Conservation (phyloP, 2,329 filamentous ascomycete species). For the Celoporthe dispersa region DNA sequence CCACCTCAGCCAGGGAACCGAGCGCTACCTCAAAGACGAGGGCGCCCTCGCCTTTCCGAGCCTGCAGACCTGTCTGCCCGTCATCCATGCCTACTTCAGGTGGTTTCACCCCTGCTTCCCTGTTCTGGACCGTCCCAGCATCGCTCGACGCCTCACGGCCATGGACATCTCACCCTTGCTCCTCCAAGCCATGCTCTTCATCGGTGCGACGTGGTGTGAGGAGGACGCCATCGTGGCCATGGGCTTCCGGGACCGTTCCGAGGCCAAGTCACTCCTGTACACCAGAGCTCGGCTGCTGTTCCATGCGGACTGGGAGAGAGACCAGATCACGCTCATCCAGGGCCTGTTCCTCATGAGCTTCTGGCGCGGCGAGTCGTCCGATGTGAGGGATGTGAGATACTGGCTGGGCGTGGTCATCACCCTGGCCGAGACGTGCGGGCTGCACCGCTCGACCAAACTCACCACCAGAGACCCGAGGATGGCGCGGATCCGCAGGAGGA, state of each 20-base stretch:
- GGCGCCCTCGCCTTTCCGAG: constrained; percentile 33
- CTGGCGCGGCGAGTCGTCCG: constrained; percentile 27
- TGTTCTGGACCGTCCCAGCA: constrained; percentile 22
- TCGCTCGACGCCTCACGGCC: constrained; percentile 16
- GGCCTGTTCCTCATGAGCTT: constrained; percentile 28
- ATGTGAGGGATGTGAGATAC: constrained; percentile 28
- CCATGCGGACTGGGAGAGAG: constrained; percentile 27
- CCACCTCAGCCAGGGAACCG: constrained; percentile 31
- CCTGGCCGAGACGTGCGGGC: constrained; percentile 23
- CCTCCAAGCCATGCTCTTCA: constrained; percentile 28
- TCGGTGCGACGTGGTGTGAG: constrained; percentile 27
- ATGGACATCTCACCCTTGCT: constrained; percentile 27
- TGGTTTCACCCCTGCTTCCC: constrained; percentile 29
- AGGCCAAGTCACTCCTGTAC: constrained; percentile 29
- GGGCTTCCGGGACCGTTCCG: constrained; percentile 27
- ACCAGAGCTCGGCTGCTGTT: constrained; percentile 26
- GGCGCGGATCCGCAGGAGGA: constrained; percentile 27
- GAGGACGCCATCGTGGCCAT: constrained; percentile 21
- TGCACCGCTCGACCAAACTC: constrained; percentile 25
- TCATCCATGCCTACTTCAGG: constrained; percentile 33
- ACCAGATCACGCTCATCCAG: constrained; percentile 28
- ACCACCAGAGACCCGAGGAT: constrained; percentile 34
- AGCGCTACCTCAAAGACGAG: constrained; percentile 32
- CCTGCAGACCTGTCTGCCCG: constrained; percentile 31
- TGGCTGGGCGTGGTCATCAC: constrained; percentile 28